These are phyloP conservation scores for Epithemia pelagica DNA, from an alignment of 108 stramenopile species.

Conservation along the genomic window DNA sequence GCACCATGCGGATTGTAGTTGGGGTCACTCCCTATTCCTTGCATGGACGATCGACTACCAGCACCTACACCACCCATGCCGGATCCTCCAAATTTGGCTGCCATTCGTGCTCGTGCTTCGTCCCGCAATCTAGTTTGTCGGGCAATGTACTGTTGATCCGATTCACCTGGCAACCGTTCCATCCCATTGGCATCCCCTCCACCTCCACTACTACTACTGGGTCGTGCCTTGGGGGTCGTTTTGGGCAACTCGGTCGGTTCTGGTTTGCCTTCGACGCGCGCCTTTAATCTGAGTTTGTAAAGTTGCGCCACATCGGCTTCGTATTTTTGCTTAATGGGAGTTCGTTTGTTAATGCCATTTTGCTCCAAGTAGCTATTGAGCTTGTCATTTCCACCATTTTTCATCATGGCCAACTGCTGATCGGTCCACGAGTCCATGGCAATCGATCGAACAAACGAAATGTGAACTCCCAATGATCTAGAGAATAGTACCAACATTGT, in stretches of 20 bases:
- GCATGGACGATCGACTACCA: conserved; percentile 44
- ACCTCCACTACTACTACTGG: conserved; percentile 13
- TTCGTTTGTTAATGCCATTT: conserved; percentile 51
- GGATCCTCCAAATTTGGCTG: conserved; percentile 77
- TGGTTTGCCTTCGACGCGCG: conserved; percentile 69
- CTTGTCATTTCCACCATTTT: conserved; percentile 74
- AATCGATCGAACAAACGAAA: conserved; percentile 93
- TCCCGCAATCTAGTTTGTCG: conserved; percentile 85
- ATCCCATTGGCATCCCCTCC: conserved; percentile 73
- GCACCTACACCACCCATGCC: conserved; percentile 49
- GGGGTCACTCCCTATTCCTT: conserved; percentile 72
- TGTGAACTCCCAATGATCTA: conserved; percentile 92
- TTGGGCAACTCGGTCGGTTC: conserved; percentile 65
- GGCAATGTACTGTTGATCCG: conserved; percentile 84
- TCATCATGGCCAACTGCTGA: conserved; percentile 74
- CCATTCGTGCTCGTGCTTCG: conserved; percentile 80
- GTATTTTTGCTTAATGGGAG: conserved; percentile 80
- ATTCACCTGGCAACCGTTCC: conserved; percentile 86
- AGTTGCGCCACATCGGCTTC: conserved; percentile 76
- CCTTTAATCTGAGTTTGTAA: conserved; percentile 80
- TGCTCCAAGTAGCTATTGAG: conserved; percentile 52
- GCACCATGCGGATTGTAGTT: conserved; percentile 61
- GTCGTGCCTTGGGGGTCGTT: conserved; percentile 19
- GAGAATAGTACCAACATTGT: too few relatives aligned
- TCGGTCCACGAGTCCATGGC: conserved; percentile 97